Evolutionary conservation across 768 basidiomycete genomes (phyloP), one percentile per base, ranked within the genome.

Genomic region (Sporobolomyces pararoseus): DNA sequence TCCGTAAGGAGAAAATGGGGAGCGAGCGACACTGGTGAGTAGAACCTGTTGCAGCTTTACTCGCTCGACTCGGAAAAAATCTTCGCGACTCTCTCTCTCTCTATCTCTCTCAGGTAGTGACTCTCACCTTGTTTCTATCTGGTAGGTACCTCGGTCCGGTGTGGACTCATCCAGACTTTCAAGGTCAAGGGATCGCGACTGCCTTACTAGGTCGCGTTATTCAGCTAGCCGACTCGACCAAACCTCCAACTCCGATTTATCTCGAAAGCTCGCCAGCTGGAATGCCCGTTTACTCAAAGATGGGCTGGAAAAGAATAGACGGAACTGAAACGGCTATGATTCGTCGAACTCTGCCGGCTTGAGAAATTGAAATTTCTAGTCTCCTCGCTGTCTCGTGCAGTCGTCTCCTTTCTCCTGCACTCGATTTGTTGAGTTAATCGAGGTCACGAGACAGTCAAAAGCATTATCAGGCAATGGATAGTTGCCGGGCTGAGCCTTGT

Each of bases 291-390:
- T 68, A 68, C 35, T 34, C 52, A 0, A 61, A 62, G 12, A 19
- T 57, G 13, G 66, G 66, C 4, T 68, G 53, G 53, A 53, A 50
- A 19, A 13, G 47, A 34, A 50, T 68, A 7, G 60, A 49, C 3
- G 66, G 61, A 17, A 68, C 66, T 0, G 54, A 63, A n/a, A 68
- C 66, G 9, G 66, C 47, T 0, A 68, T 68, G 66, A 35, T 68
- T 4, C 50, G 66, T 1, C 21, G 66, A 29, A 46, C 42, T n/a
- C 23, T n/a, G 13, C 10, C 37, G 53, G 27, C 7, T 13, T 25
- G 31, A 37, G 23, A 3, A 23, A 25, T 3, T 25, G 34, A 39
- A 39, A 35, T 27, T 34, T 23, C 21, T 19, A 14, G 25, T 52
- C 27, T 9, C 31, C 31, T 27, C 51, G 10, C 10, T 27, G 27